Percentiles rank a stretch among this genome's conserved stretches.
These are phyloP conservation scores for Kondoa malvinella DNA, from an alignment of 768 basidiomycete species.

Conservation along the genomic window DNA sequence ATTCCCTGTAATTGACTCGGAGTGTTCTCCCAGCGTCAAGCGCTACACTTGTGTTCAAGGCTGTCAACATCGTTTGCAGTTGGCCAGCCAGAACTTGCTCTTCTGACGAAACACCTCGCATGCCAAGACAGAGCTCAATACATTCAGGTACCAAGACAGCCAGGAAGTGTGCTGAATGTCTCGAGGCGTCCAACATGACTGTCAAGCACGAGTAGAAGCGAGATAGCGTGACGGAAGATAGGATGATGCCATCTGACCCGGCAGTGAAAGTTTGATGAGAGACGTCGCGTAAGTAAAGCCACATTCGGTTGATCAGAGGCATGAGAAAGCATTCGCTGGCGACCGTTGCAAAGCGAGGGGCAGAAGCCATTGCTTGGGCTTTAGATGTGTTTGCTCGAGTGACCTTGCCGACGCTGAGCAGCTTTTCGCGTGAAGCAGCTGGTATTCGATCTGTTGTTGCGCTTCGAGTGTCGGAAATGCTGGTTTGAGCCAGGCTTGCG, in stretches of 20 bases:
- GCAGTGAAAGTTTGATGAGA: slow-evolving; percentile 39
- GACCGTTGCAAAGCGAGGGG: slow-evolving; percentile 36
- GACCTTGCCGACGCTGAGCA: slow-evolving; percentile 8
- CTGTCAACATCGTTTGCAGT: background rate
- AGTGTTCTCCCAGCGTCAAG: background rate
- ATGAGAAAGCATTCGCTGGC: slow-evolving; percentile 77
- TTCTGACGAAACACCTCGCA: slow-evolving; percentile 37
- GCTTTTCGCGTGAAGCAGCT: background rate
- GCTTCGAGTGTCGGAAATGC: slow-evolving; percentile 28
- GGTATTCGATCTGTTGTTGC: background rate
- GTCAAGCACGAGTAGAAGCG: slow-evolving; percentile 56
- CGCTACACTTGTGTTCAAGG: background rate
- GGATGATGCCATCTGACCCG: slow-evolving; percentile 45
- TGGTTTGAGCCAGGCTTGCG: slow-evolving; percentile 47
- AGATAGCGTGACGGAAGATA: slow-evolving; percentile 65
- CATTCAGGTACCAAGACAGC: slow-evolving; percentile 62
- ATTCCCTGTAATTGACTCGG: background rate
- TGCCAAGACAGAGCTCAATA: slow-evolving; percentile 61
- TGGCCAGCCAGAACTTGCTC: background rate
- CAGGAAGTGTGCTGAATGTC: slow-evolving; percentile 64
- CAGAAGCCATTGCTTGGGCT: background rate
- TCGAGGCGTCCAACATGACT: slow-evolving; percentile 63
- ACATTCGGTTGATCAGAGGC: slow-evolving; percentile 84
- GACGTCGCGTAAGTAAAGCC: slow-evolving; percentile 74
- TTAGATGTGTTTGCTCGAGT: background rate